Conservation (phyloP, 257 asterid genomes). For the Echites panduratus region DNA sequence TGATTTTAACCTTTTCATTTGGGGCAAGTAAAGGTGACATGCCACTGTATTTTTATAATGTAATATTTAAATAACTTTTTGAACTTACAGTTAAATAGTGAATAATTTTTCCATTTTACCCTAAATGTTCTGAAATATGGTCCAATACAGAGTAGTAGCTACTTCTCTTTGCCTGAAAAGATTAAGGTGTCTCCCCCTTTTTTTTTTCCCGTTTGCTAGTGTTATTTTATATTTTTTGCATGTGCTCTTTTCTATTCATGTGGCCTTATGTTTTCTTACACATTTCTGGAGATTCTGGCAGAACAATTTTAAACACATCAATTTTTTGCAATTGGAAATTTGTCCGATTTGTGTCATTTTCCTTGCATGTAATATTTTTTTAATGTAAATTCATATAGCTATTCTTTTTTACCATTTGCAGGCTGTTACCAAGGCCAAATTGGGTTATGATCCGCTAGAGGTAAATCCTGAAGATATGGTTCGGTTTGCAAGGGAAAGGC, state of each 20-base stretch:
- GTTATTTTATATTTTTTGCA: not conserved
- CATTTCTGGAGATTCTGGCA: not conserved
- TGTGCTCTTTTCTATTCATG: slow-evolving; percentile 6
- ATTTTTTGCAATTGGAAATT: not conserved
- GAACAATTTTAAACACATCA: not conserved
- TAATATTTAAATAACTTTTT: not conserved
- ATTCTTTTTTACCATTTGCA: slow-evolving; percentile 27
- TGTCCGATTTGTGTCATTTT: not conserved
- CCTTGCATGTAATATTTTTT: not conserved
- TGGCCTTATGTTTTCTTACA: not conserved
- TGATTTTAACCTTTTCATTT: not conserved
- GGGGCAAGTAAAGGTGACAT: not conserved
- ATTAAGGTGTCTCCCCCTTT: not conserved
- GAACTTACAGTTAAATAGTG: not conserved
- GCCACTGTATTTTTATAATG: not conserved
- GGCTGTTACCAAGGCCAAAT: slow-evolving; percentile 98
- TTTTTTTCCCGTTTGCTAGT: not conserved
- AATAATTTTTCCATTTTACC: not conserved
- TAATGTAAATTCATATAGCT: not conserved
- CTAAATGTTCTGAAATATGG: not conserved
- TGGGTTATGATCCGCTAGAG: slow-evolving; percentile 95
- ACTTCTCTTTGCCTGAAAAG: not conserved
- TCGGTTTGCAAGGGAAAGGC: slow-evolving; percentile 89
- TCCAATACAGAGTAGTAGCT: not conserved
- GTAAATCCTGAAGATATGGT: slow-evolving; percentile 99